Conservation (phyloP, 2,329 filamentous ascomycete species). For the Calonectria naviculata region DNA sequence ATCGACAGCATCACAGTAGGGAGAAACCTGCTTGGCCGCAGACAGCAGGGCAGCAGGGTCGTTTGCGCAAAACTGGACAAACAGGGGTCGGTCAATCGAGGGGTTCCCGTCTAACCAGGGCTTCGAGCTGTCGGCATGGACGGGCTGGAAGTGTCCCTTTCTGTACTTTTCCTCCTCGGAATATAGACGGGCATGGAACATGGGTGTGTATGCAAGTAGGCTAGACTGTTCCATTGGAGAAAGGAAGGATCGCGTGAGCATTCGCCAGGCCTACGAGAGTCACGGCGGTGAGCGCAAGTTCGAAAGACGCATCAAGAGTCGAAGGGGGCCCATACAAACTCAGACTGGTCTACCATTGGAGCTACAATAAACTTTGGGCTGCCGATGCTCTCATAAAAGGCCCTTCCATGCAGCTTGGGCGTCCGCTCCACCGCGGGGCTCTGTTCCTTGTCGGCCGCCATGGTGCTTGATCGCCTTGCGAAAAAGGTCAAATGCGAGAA, state of each 20-base stretch:
- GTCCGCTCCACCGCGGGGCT: conserved; percentile 33
- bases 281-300: background rate
- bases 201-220: conserved; percentile 91
- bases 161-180: conserved; percentile 81
- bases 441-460: conserved; percentile 38
- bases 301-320: background rate
- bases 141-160: conserved; percentile 82
- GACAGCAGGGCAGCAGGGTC: conserved; percentile 82
- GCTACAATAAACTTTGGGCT: conserved; percentile 91
- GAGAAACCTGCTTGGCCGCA: conserved; percentile 82
- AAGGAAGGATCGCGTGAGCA: conserved; percentile 94
- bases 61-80: conserved; percentile 97
- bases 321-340: conserved; percentile 77
- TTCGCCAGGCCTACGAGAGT: conserved; percentile 83
- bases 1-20: conserved; percentile 95
- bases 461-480: conserved; percentile 43
- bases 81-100: conserved; percentile 84
- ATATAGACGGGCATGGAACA: conserved; percentile 95
- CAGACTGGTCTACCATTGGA: conserved; percentile 98
- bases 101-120: conserved; percentile 89
- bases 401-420: conserved; percentile 81
- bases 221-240: conserved; percentile 70
- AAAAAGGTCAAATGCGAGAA: conserved; percentile 4
- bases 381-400: conserved; percentile 95
- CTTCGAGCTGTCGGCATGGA: conserved; percentile 47